These are phyloP conservation scores for Chalaropsis thielavioides DNA, from an alignment of 2,329 filamentous ascomycete genomes.

Conservation along the genomic window DNA sequence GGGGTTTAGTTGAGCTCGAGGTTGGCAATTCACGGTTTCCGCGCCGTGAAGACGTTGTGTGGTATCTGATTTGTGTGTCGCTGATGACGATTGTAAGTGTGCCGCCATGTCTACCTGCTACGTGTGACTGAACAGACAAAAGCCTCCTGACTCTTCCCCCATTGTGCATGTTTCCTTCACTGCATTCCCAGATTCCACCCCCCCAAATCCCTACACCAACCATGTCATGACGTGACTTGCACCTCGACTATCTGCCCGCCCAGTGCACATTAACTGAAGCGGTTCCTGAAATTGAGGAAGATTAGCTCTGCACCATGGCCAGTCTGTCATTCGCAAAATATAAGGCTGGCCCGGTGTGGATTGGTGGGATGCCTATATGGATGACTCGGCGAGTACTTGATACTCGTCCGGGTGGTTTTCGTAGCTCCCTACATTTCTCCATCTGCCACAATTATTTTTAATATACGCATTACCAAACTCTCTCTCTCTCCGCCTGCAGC, in stretches of 20 bases:
- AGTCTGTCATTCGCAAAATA: slow-evolving; percentile 53
- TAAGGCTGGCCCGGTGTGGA: slow-evolving; percentile 50
- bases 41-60: slow-evolving; percentile 62
- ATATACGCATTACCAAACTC: slow-evolving; percentile 5
- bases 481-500: background rate
- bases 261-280: slow-evolving; percentile 60
- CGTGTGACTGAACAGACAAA: slow-evolving; percentile 13
- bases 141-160: slow-evolving; percentile 17
- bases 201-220: background rate
- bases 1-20: slow-evolving; percentile 63
- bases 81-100: slow-evolving; percentile 62
- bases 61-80: slow-evolving; percentile 63
- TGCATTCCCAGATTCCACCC: no score
- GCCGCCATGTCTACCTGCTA: slow-evolving; percentile 2
- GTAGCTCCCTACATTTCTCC: slow-evolving; percentile 45
- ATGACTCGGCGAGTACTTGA: slow-evolving; percentile 50
- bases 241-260: slow-evolving; percentile 64
- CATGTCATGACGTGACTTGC: slow-evolving; percentile 21
- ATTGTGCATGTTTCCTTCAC: slow-evolving; percentile 12
- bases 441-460: slow-evolving; percentile 18
- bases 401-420: slow-evolving; percentile 44
- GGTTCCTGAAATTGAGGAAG: slow-evolving; percentile 77
- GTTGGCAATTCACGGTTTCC: slow-evolving; percentile 54
- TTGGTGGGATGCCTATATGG: slow-evolving; percentile 63
- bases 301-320: slow-evolving; percentile 52